Evolutionary conservation across 805 yeast species (phyloP), one percentile per base, ranked within the genome.

Genomic region (Phaffomyces opuntiae): DNA sequence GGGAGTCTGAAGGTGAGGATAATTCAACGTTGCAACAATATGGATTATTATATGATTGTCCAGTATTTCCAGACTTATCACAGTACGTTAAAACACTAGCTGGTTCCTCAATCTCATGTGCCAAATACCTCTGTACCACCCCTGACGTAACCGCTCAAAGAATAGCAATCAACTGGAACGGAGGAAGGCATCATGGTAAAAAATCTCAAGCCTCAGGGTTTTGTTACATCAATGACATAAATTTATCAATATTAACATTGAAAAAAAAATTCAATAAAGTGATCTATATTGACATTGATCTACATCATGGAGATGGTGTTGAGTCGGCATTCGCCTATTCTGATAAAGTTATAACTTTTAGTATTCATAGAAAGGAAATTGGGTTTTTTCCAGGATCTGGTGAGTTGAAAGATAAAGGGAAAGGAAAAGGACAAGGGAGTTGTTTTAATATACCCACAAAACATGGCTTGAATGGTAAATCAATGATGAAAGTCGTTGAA

Each of bases 271-370:
- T 64, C 54, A 60, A 65, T 11, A 72, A 61, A 33, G 67, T 85
- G 1, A 64, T 80, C 55, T 85, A 85, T 53, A 59, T 85, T 4
- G 95, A 85, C 60, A 61, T 85, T 7, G 95, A 85, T 60, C 60
- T 85, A 8, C 95, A 85, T 59, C 90, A 84, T 61, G 90, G 91
- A 0, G 90, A 85, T 60, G 95, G 89, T 0, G 91, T 85, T 7
- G 82, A 81, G 42, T 65, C 67, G 3, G 87, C 88, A 0, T 84
- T 82, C 62, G 63, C 69, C 49, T 70, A 64, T 48, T 74, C 83
- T 1, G 67, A 70, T 36, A 73, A 72, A 31, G 84, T 85, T 0
- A 60, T 74, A 43, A 80, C 86, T 1, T 65, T 81, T 19, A 82
- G 89, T 1, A 49, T 83, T 3, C 95, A 85, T 61, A 57, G 85